These are phyloP conservation scores for Paramyrothecium roridum DNA, from an alignment of 2,329 filamentous ascomycete genomes.

Conservation along the genomic window DNA sequence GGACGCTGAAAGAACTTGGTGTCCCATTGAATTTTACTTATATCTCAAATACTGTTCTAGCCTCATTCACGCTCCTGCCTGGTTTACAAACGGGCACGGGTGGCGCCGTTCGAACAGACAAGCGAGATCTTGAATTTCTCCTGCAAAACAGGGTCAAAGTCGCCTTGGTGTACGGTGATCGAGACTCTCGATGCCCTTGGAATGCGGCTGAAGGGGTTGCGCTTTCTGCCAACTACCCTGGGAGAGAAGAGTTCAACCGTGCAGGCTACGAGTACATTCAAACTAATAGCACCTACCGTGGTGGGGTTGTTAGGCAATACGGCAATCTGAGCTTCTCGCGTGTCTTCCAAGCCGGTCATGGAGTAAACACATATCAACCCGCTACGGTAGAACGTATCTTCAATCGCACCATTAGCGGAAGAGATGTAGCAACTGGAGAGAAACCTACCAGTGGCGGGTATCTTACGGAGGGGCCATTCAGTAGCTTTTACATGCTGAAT, in stretches of 20 bases:
- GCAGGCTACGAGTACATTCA: conserved; percentile 69
- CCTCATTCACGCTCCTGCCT: conserved; percentile 57
- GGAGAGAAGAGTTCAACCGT: conserved; percentile 46
- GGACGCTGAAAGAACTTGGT: conserved; percentile 56
- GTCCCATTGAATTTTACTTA: conserved; percentile 56
- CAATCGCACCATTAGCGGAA: conserved; percentile 50
- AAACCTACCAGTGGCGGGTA: too few species aligned
- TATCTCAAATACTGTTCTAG: conserved; percentile 29
- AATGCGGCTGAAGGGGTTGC: conserved; percentile 68
- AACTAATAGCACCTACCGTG: conserved; percentile 62
- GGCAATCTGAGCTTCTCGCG: conserved; percentile 67
- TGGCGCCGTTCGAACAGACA: conserved; percentile 42
- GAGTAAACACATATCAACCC: conserved; percentile 56
- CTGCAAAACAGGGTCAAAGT: conserved; percentile 61
- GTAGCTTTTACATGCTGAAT: too few species aligned
- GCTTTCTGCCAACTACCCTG: conserved; percentile 50
- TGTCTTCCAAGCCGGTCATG: conserved; percentile 61
- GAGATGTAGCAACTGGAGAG: conserved; percentile 51
- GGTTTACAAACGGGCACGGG: too few species aligned
- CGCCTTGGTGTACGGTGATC: conserved; percentile 64
- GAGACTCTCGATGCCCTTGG: conserved; percentile 59
- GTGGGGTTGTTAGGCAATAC: conserved; percentile 70
- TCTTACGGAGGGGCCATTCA: too few species aligned
- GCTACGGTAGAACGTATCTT: conserved; percentile 52
- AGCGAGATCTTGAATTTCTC: conserved; percentile 49